Percentiles rank a stretch among this genome's conserved stretches.
These are phyloP conservation scores for Globisporangium alternatum DNA, from an alignment of 352 stramenopile genomes.

Conservation along the genomic window DNA sequence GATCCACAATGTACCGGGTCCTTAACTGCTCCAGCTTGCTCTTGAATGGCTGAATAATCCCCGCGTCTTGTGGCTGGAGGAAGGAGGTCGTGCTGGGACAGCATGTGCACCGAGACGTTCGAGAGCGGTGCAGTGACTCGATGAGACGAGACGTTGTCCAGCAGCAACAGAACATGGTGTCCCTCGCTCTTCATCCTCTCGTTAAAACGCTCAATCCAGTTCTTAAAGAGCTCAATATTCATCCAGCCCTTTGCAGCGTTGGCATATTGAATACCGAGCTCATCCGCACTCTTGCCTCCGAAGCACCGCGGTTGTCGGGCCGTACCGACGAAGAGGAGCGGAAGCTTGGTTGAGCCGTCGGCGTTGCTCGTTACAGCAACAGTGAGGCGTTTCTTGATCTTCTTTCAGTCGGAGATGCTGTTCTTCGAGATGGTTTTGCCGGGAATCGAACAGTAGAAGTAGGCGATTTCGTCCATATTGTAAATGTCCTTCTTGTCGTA, in stretches of 20 bases:
- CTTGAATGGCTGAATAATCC: background rate
- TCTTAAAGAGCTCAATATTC: background rate
- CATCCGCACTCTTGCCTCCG: background rate
- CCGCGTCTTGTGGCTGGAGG: background rate
- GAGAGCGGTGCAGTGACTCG: background rate
- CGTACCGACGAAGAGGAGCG: conserved; percentile 1
- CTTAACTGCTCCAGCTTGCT: background rate
- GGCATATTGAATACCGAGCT: conserved; percentile 5
- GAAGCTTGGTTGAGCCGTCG: background rate
- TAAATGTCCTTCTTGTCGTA: conserved; percentile 11
- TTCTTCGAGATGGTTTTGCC: conserved; percentile 3
- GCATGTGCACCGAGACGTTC: background rate
- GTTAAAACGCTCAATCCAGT: background rate
- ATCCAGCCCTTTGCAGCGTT: conserved; percentile 10
- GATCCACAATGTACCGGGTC: background rate
- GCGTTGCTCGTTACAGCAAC: conserved; percentile 3
- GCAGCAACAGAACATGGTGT: background rate
- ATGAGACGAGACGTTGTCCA: background rate
- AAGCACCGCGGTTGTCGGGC: background rate
- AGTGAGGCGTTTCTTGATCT: background rate
- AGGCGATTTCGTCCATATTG: conserved; percentile 9
- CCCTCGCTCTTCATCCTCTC: background rate
- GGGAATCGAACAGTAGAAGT: conserved; percentile 5
- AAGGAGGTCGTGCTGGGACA: conserved; percentile 1
- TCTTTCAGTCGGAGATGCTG: background rate